Percentiles rank a stretch among this genome's conserved stretches.
Conservation (phyloP, 2,329 filamentous ascomycete genomes). For the Aspergillus sp. region DNA sequence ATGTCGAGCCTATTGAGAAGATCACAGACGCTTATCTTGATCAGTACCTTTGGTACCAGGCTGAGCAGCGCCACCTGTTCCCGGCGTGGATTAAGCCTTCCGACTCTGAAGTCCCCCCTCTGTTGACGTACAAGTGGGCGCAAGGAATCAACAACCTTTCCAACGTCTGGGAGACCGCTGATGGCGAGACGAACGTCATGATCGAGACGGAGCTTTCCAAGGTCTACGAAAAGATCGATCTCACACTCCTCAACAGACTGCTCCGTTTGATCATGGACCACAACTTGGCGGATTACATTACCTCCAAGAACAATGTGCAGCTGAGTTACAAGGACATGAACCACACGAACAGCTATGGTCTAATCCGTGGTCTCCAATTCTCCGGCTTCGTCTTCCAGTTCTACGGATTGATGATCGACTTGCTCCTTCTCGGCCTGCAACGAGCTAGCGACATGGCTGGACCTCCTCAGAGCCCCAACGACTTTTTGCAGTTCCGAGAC, state of each 20-base stretch:
- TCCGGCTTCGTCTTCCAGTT: slow-evolving; percentile 99
- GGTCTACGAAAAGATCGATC: slow-evolving; percentile 98
- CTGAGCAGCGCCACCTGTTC: slow-evolving; percentile 95
- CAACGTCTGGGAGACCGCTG: slow-evolving; percentile 89
- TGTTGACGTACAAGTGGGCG: slow-evolving; percentile 97
- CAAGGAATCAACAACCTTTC: slow-evolving; percentile 98
- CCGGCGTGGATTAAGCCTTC: slow-evolving; percentile 99
- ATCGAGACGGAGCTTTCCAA: slow-evolving; percentile 99
- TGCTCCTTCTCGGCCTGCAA: slow-evolving; percentile 88
- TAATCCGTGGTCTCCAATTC: slow-evolving; percentile 97
- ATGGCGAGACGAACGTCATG: slow-evolving; percentile 98
- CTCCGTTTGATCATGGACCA: slow-evolving; percentile 98
- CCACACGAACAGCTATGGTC: slow-evolving; percentile 96
- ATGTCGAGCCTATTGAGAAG: slow-evolving; percentile 98
- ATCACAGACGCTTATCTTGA: slow-evolving; percentile 98
- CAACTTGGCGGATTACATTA: slow-evolving; percentile 98
- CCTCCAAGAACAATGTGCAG: slow-evolving; percentile 98
- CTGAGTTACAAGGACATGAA: slow-evolving; percentile 99
- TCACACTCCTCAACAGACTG: slow-evolving; percentile 91
- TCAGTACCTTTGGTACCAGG: slow-evolving; percentile 99
- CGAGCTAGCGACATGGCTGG: slow-evolving; percentile 98
- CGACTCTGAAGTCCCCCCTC: slow-evolving; percentile 92
- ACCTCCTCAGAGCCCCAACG: slow-evolving; percentile 89
- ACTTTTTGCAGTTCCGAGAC: slow-evolving; percentile 96
- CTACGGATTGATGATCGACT: slow-evolving; percentile 93